Evolutionary conservation across 257 asterid species (phyloP), one percentile per base, ranked within the genome.

Genomic region (Nicotiana tabacum): DNA sequence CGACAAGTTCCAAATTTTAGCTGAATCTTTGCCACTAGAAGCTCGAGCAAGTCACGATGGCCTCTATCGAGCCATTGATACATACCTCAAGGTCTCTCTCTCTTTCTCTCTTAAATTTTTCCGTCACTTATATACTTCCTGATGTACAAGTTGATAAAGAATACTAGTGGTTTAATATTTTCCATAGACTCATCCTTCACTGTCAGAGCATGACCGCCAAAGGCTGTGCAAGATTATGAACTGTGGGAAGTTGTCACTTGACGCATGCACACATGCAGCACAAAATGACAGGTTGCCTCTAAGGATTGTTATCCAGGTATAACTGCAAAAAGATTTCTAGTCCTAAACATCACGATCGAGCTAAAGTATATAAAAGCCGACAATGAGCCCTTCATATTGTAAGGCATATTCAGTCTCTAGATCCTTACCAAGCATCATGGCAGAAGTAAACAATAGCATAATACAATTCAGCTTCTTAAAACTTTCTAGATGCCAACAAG

Each of bases 281-380:
- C 98, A 95, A 76, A 95, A 95, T 83, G 97, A 95, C 17, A 89
- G 98, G 85, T 76, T 95, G 91, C 98, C 98, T 35, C 88, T 93
- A 72, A 86, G 98, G 88, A 95, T 93, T 51, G 79, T 89, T 64
- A 93, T 91, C 82, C 97, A 95, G 98, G 98, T 95, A 90, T 76
- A 60, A 80, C 58, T 53, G 17, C 17, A 53, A 53, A 13, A 53
- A 53, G 16, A 15, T 53, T 11, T 15, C 58, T 5, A 53, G 6
- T 13, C 51, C 12, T 43, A 43, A 43, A 43, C 12, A 43, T 43
- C 51, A 43, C 12, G 51, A 43, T 43, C 51, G 51, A 8, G 51
- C 51, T 43, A 43, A 43, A 43, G 3, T 9, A 43, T 43, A 43
- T 2, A 43, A 43, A 9, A 43, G 51, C 51, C 0, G 12, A 9